phyloP scores from a whole-genome alignment of 169 alveolate species.

The Plasmodium ovale region DNA sequence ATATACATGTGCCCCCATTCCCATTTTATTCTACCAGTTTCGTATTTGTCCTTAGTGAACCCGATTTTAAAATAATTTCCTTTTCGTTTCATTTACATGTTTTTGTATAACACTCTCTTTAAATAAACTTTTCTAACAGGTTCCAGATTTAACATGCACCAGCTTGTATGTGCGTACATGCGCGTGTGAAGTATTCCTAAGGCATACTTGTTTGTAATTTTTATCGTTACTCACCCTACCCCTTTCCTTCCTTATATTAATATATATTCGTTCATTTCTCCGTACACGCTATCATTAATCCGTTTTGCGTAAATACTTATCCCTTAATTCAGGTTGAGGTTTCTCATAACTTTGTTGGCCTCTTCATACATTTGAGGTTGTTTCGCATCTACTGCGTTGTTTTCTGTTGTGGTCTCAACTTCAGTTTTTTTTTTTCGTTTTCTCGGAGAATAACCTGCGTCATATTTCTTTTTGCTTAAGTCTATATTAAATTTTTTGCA shows the following conservation, averaged over 20 bases:
- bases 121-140: background rate
- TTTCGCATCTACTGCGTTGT: conserved; percentile 2
- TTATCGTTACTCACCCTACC: background rate
- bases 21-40: background rate
- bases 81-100: background rate
- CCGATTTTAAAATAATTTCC: background rate
- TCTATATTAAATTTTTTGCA: conserved; percentile 86
- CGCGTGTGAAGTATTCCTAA: background rate
- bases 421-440: conserved; percentile 48
- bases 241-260: background rate
- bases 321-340: conserved; percentile 15
- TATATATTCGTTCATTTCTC: background rate
- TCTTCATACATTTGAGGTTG: conserved; percentile 20
- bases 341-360: conserved; percentile 28
- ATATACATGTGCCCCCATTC: background rate
- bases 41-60: background rate
- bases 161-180: background rate
- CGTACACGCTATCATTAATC: background rate
- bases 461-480: conserved; percentile 84
- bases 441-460: conserved; percentile 86
- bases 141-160: background rate
- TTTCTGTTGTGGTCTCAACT: background rate
- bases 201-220: background rate
- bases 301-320: background rate
- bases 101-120: background rate